Evolutionary conservation across 495 filamentous ascomycete genomes (phyloP), one percentile per base, ranked within the genome.

Genomic region (Penicillium argentinense): DNA sequence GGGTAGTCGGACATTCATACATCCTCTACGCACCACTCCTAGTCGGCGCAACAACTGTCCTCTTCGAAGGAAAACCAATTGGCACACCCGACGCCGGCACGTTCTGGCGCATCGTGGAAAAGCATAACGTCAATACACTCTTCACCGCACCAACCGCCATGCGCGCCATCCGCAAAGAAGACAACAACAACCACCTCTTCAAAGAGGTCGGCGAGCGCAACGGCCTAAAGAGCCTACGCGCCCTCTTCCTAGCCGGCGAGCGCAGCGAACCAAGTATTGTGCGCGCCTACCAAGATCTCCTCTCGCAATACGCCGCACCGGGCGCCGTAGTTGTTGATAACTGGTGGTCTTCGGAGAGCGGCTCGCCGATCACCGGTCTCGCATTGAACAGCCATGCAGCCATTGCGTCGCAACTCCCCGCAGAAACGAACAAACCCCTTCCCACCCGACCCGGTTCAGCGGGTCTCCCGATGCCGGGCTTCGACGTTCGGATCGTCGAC

Each of bases 311-410:
- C 52, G 84, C 79, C 27, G 80, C 82, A 0, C 69, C 67, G 1
- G 76, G 77, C 22, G 82, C 89, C 0, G 69, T 78, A 21, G 87
- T 96, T 12, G 75, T 96, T 39, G 91, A 97, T 62, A 95, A 96
- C 60, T 97, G 91, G 91, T 97, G 91, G 91, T 92, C 88, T 3
- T 92, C 88, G 1, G 91, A 96, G 65, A 89, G 87, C 1, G 91
- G 91, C 6, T 89, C 86, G 4, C 91, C 91, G 5, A 96, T 97
- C 49, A 84, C 91, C 0, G 91, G 88, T 1, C 71, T 95, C 19
- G 83, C 88, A 5, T 69, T 95, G 25, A 39, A 59, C 9, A 54
- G 65, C 39, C 45, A 50, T 9, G 70, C 78, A 4, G 68, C 44
- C 14, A 22, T 38, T 3, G 49, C 48, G 22, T 11, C 42, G 9